Conservation (phyloP, 345 rosid species). For the Boechera retrofracta region DNA sequence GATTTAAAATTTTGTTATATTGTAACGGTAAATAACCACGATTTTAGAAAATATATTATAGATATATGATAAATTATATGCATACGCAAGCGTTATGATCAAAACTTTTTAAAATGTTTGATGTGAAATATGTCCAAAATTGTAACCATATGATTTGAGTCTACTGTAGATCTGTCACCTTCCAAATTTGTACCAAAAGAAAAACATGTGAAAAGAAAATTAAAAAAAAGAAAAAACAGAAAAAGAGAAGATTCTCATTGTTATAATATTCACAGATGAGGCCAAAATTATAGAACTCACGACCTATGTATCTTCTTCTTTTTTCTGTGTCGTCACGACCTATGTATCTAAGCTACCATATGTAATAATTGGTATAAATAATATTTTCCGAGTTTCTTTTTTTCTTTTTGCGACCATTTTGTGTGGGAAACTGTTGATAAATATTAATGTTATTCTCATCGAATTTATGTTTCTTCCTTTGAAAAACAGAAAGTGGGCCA, state of each 20-base stretch:
- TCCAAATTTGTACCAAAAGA: constrained; percentile 27
- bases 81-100: constrained; percentile 42
- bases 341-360: constrained; percentile 41
- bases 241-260: constrained; percentile 36
- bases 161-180: constrained; percentile 43
- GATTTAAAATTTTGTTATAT: not conserved
- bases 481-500: constrained; percentile 43
- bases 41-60: not conserved
- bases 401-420: constrained; percentile 3
- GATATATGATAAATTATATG: constrained; percentile 1
- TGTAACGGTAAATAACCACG: not conserved
- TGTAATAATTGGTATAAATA: constrained; percentile 40
- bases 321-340: constrained; percentile 42
- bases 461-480: constrained; percentile 35
- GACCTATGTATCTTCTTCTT: constrained; percentile 19
- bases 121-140: constrained; percentile 48
- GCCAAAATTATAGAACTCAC: constrained; percentile 43
- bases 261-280: constrained; percentile 24
- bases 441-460: constrained; percentile 19
- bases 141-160: constrained; percentile 41
- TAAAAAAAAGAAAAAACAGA: not conserved
- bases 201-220: constrained; percentile 19
- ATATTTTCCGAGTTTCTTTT: constrained; percentile 13
- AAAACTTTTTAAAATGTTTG: constrained; percentile 37
- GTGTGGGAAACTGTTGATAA: constrained; percentile 22